Conservation (phyloP, 768 basidiomycete species). For the Pleurotus salmoneostramineus region DNA sequence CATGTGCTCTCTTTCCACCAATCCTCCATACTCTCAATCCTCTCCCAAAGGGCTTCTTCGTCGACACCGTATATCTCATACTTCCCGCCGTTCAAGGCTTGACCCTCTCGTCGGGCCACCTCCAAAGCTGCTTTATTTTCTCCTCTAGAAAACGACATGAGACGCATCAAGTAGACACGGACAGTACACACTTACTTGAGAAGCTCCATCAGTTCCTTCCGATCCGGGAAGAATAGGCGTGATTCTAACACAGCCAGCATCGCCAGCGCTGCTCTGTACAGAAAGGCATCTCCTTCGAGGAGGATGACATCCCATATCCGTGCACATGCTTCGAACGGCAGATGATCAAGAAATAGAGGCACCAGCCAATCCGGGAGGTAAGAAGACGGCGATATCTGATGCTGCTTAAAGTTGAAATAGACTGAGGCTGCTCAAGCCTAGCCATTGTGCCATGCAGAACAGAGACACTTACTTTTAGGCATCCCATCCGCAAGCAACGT, state of each 20-base stretch:
- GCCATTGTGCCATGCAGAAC: neutral
- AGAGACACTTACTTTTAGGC: constrained; percentile 71
- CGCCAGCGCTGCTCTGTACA: constrained; percentile 81
- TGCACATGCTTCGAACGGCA: constrained; percentile 90
- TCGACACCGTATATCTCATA: constrained; percentile 86
- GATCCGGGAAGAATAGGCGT: constrained; percentile 85
- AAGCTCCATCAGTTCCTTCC: constrained; percentile 73
- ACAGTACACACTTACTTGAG: constrained; percentile 47
- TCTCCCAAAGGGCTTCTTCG: constrained; percentile 83
- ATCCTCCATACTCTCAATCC: constrained; percentile 77
- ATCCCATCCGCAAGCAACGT: constrained; percentile 88
- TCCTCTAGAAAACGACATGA: constrained; percentile 42
- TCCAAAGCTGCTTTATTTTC: constrained; percentile 82
- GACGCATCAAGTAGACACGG: constrained; percentile 5
- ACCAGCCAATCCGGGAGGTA: constrained; percentile 83
- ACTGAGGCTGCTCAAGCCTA: constrained; percentile 39
- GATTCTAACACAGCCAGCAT: constrained; percentile 81
- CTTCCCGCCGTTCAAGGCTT: constrained; percentile 60
- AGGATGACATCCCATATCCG: constrained; percentile 86
- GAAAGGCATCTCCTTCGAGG: constrained; percentile 87
- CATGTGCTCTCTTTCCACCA: constrained; percentile 95
- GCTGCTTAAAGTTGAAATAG: constrained; percentile 93
- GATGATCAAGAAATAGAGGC: constrained; percentile 76
- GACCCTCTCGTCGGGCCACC: constrained; percentile 72
- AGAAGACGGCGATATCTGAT: constrained; percentile 81